Base-by-base conservation (phyloP, 106 monocot genomes). In the Acorus calamus region DNA sequence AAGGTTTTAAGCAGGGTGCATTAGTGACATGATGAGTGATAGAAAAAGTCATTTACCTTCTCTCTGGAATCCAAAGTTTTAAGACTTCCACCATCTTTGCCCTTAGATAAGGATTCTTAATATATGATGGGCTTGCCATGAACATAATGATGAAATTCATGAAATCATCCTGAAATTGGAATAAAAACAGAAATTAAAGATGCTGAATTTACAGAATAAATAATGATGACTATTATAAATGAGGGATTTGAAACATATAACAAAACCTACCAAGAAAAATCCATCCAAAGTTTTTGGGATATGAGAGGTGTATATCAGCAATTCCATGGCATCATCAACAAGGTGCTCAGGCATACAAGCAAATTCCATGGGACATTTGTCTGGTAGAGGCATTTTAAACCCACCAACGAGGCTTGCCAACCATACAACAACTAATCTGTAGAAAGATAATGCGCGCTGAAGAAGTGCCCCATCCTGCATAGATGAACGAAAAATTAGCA, bases 21-120 rank as follows among this genome's bases (percentile, higher is more conserved):
- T 2, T 3, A 48, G 9, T 4, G 13, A 58, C n/a, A 63, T 28
- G 57, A 46, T 45, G 5, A 62, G 3, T 8, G 4, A 5, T 55
- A 46, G 64, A 49, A 7, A 12, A 12, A 42, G 14, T 60, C 47
- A 53, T 53, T 51, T 8, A 91, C 96, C 87, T 91, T 88, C 78
- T 83, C 50, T 85, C 76, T 42, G 91, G 96, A 65, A 88, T 85
- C 96, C 96, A 96, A 56, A 76, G 88, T 77, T 91, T 96, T 74
- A 96, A 77, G 70, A 96, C 87, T 80, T 96, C 96, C 68, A 96
- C 96, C 96, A 96, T 96, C 69, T 96, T 96, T 48, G 96, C 96
- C 70, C 83, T 85, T 14, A 96, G 48, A 75, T 96, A 91, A 45
- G 96, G 96, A 68, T 96, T 96, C 59, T 91, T 96, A 8, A 96